Base-by-base conservation (phyloP, 345 rosid genomes). In the Mangifera indica region DNA sequence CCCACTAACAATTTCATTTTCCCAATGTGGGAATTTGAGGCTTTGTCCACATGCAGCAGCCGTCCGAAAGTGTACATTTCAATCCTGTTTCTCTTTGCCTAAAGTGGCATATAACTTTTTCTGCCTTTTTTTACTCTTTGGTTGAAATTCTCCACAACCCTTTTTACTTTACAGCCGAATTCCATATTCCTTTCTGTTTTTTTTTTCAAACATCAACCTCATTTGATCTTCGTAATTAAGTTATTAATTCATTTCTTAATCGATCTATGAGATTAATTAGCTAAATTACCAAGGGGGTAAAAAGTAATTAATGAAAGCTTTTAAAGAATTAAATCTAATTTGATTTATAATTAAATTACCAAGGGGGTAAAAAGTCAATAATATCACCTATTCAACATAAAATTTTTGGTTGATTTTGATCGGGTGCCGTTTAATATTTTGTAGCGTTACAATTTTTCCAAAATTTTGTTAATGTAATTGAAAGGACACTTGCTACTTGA, bases 121-220 rank as follows among this genome's bases (percentile, higher is more conserved):
- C 25, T 26, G 22, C 37, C 49, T 29, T 25, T 13, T 37, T 46
- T 1, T 55, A 34, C 45, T 65, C 63, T 74, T 51, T 63, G 34
- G 80, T 79, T 76, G 85, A 83, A 74, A 80, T 85, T 87, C 88
- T 60, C 49, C 73, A 24, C 46, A 49, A 20, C 17, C 20, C 18
- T 48, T 57, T 60, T 67, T 7, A 40, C 86, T 84, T 82, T 82
- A 77, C 83, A 80, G 64, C 83, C 78, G 7, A 76, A 77, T 71
- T 61, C 76, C 80, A 76, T n/a, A 60, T 76, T 74, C 77, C 34
- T 59, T 48, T 45, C 45, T 61, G 10, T 17, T 66, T 49, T 58
- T n/a, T n/a, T 37, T 60, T 56, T 24, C 44, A 4, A 59, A 29
- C 11, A 63, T 21, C 63, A 58, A 67, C 63, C 62, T 66, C 56